Conservation (phyloP, 148 eudicot species). For the Persicaria tinctoria region DNA sequence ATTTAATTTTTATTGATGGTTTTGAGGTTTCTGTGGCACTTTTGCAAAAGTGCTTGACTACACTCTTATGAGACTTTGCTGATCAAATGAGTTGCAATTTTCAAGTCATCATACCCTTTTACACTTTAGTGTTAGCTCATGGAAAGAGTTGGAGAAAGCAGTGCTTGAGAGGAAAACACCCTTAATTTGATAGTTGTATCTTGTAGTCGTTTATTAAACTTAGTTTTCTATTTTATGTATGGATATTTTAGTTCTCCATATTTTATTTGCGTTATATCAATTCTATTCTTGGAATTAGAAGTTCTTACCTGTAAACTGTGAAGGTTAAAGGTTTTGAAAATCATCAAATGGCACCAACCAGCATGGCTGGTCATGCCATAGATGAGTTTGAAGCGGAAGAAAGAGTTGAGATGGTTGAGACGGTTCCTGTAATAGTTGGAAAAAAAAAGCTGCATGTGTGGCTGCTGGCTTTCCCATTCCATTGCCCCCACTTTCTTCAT, state of each 20-base stretch:
- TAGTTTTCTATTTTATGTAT: background rate
- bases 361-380: slow-evolving; percentile 74
- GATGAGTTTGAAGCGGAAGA: slow-evolving; percentile 56
- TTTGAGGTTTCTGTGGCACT: background rate
- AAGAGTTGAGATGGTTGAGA: slow-evolving; percentile 24
- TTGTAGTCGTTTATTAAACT: no score
- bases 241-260: background rate
- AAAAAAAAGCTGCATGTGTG: slow-evolving; percentile 21
- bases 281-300: background rate
- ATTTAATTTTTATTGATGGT: background rate
- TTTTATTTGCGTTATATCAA: background rate
- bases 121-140: no score
- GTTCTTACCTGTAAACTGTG: background rate
- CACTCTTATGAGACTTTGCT: background rate
- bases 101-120: background rate
- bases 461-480: slow-evolving; percentile 21
- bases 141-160: no score
- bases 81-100: background rate
- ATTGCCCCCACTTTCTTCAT: slow-evolving; percentile 47
- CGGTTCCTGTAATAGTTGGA: slow-evolving; percentile 12
- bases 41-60: background rate
- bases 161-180: no score
- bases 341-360: slow-evolving; percentile 37
- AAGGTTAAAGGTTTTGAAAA: slow-evolving; percentile 28
- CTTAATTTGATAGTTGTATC: no score